Base-by-base conservation (phyloP, 306 rosid species). In the Vigna mungo region DNA sequence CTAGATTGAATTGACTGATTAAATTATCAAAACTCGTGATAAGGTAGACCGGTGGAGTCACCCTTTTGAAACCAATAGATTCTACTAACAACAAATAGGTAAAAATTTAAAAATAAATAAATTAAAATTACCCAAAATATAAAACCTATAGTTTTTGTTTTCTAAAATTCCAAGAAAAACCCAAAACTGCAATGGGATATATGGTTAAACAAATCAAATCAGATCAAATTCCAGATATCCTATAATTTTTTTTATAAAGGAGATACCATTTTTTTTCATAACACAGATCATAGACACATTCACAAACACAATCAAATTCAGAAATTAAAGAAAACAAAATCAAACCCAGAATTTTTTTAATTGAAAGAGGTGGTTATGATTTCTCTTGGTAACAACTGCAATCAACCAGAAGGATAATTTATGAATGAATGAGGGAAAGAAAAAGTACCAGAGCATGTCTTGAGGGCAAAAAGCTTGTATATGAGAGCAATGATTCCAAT, bases 371-470 rank as follows among this genome's bases (percentile, higher is more conserved):
- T 20, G 12, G 52, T 5, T 18, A 18, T 65, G 32, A 37, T 30
- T 30, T 39, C 41, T 65, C 17, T 37, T 39, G 70, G 16, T 17
- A 41, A 20, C 2, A 39, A 65, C 20, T 9, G 34, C 32, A 39
- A 64, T 65, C 11, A 66, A 41, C 4, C 10, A 66, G 6, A 0
- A 66, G 0, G 34, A 41, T 1, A 66, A 41, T 37, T 39, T 20
- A 20, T 20, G 0, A 67, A 20, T 43, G 2, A 66, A 66, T 0
- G 23, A 46, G 41, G 73, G 9, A 46, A 44, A 46, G n/a, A 17
- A 43, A 56, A 55, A 5, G 34, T 86, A 91, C 98, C 98, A 58
- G 97, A 89, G 76, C 97, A 94, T 14, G 91, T 92, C 76, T 89
- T 92, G 30, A 83, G 86, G 58, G 83, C 87, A 47, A 86, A 80